Evolutionary conservation across 306 rosid genomes (phyloP).

Genomic region (Acacia acuminata): DNA sequence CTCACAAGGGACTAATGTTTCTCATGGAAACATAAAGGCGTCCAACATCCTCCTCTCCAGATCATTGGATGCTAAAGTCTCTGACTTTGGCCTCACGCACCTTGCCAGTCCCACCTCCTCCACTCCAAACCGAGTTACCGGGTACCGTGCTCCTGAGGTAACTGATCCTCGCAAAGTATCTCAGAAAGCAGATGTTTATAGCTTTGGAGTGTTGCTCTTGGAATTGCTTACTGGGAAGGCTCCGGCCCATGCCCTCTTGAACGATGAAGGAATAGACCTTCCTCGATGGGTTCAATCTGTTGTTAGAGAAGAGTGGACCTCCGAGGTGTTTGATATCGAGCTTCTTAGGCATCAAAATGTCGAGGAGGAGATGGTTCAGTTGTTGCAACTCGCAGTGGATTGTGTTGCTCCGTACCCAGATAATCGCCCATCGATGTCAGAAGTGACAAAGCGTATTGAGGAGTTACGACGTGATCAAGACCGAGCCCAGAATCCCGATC

Average conservation of each 20-base stretch:
- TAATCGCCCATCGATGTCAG: conserved; percentile 64
- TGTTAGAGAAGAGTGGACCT: conserved; percentile 73
- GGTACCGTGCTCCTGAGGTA: conserved; percentile 76
- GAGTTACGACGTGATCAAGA: conserved; percentile 54
- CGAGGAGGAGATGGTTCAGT: conserved; percentile 74
- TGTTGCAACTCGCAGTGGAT: conserved; percentile 71
- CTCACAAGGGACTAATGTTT: conserved; percentile 58
- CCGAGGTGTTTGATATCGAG: conserved; percentile 69
- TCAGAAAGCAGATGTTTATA: conserved; percentile 74
- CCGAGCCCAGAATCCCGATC: conserved; percentile 44
- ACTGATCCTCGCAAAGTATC: conserved; percentile 69
- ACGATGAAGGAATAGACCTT: conserved; percentile 73
- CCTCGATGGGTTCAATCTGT: conserved; percentile 81
- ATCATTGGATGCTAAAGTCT: conserved; percentile 60
- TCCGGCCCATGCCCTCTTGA: conserved; percentile 60
- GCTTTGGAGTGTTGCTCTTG: conserved; percentile 71
- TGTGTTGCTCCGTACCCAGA: conserved; percentile 70
- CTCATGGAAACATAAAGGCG: conserved; percentile 73
- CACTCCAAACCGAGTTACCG: conserved; percentile 60
- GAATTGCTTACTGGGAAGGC: conserved; percentile 78
- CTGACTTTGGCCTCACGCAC: conserved; percentile 72
- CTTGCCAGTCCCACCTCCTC: conserved; percentile 64
- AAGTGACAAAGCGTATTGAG: conserved; percentile 48
- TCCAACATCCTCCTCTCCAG: conserved; percentile 66
- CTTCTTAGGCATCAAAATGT: conserved; percentile 65